Evolutionary conservation across 345 rosid genomes (phyloP).

Genomic region (Moricandia arvensis): DNA sequence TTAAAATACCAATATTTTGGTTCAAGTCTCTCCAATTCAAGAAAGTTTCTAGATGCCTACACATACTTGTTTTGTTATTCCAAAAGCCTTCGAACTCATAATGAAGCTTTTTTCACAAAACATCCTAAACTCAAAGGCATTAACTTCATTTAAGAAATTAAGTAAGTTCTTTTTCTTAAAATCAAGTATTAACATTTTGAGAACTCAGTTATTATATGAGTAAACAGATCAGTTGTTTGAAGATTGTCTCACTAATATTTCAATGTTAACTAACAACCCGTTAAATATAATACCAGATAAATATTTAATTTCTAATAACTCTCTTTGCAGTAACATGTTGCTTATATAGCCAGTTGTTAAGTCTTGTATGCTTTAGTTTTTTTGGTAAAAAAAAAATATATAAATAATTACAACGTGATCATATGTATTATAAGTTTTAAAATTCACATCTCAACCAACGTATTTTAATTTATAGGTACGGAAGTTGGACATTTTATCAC

Average conservation of each 20-base stretch:
- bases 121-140: neutral
- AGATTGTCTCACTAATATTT: neutral
- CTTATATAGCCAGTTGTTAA: slow-evolving; percentile 25
- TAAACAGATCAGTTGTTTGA: neutral
- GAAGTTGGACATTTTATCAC: slow-evolving; percentile 1
- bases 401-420: slow-evolving; percentile 18
- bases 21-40: slow-evolving; percentile 12
- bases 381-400: no score
- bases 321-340: slow-evolving; percentile 34
- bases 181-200: neutral
- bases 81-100: neutral
- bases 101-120: neutral
- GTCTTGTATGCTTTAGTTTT: neutral
- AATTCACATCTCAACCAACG: slow-evolving; percentile 15
- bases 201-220: neutral
- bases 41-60: slow-evolving; percentile 11
- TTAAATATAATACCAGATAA: neutral
- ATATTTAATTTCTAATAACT: neutral
- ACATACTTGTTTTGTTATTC: neutral
- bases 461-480: slow-evolving; percentile 10
- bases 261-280: neutral
- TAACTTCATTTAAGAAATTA: neutral
- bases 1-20: slow-evolving; percentile 1
- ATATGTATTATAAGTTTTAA: neutral
- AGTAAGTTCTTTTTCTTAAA: neutral